Percentiles rank a stretch among this genome's conserved stretches.
These are phyloP conservation scores for Raffaelea albimanens DNA, from an alignment of 2,329 filamentous ascomycete genomes.

Conservation along the genomic window DNA sequence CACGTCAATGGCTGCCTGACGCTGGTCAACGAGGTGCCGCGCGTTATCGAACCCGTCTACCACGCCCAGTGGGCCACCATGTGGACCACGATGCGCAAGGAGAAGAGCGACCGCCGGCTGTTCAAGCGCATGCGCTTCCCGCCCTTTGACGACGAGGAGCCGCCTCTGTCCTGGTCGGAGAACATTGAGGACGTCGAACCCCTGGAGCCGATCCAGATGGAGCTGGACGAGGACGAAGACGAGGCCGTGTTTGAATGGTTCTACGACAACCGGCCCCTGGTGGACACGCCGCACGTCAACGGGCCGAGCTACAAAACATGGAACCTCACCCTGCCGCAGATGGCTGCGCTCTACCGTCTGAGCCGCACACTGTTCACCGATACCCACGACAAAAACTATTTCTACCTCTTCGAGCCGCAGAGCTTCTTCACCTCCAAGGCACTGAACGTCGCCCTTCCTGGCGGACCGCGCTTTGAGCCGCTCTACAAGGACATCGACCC, in stretches of 20 bases:
- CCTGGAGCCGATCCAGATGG: constrained; percentile 95
- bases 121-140: constrained; percentile 99
- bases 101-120: constrained; percentile 89
- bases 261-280: constrained; percentile 84
- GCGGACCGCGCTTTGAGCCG: constrained; percentile 91
- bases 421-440: constrained; percentile 95
- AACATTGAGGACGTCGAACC: constrained; percentile 99
- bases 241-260: constrained; percentile 91
- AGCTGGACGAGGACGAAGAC: constrained; percentile 90
- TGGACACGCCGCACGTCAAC: constrained; percentile 90
- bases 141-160: constrained; percentile 97
- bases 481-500: constrained; percentile 98
- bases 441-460: constrained; percentile 93
- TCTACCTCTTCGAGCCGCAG: constrained; percentile 91
- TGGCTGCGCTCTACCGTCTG: constrained; percentile 88
- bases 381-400: constrained; percentile 92
- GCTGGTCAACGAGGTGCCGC: constrained; percentile 88
- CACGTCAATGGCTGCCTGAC: constrained; percentile 97
- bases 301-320: constrained; percentile 94
- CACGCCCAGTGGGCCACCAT: constrained; percentile 99
- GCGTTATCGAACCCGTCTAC: constrained; percentile 96
- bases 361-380: constrained; percentile 88
- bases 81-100: constrained; percentile 97
- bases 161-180: constrained; percentile 93
- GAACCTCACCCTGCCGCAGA: constrained; percentile 88